Base-by-base conservation (phyloP, 257 asterid genomes). In the Nicotiana otophora region DNA sequence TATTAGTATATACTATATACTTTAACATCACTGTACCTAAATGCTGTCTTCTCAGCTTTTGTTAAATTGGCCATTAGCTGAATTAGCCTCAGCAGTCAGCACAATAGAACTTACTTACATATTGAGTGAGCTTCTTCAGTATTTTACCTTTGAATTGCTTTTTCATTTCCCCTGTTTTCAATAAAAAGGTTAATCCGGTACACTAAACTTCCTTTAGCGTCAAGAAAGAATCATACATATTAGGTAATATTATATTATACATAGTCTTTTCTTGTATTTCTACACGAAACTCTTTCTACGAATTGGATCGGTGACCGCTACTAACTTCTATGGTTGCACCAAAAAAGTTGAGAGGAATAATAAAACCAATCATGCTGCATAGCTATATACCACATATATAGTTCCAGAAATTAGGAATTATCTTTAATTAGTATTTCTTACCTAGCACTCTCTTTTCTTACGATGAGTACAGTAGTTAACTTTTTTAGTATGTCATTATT, bases 1-100 rank as follows among this genome's bases (percentile, higher is more conserved):
- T 78, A 81, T 82, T 82, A 26, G 53, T 85, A 82, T 82, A 42
- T 85, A 34, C 81, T 85, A 82, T 82, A 42, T 85, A 34, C 81
- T 82, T 85, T 26, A 57, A 7, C 17, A 74, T 48, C 26, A 46
- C 14, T 64, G 76, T 83, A 83, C 91, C 91, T 85, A 88, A 88
- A 26, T 63, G 39, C 1, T 63, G 68, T 69, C 53, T 68, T 53
- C 19, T 78, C 48, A 74, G 26, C 83, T 67, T 76, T 81, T 83
- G 9, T 7, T 75, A n/a, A 23, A 48, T 6, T 15, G 12, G n/a
- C 11, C 61, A 78, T 90, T 82, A 72, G 79, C 4, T 72, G 4
- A 72, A 72, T 69, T 16, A 57, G 26, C 26, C 26, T 57, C 10
- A 15, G 23, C 26, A 19, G 11, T 57, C 10, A 54, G 23, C 26